Percentiles rank a stretch among this genome's conserved stretches.
These are phyloP conservation scores for Cladosporium sp. DNA, from an alignment of 2,329 filamentous ascomycete genomes.

Conservation along the genomic window DNA sequence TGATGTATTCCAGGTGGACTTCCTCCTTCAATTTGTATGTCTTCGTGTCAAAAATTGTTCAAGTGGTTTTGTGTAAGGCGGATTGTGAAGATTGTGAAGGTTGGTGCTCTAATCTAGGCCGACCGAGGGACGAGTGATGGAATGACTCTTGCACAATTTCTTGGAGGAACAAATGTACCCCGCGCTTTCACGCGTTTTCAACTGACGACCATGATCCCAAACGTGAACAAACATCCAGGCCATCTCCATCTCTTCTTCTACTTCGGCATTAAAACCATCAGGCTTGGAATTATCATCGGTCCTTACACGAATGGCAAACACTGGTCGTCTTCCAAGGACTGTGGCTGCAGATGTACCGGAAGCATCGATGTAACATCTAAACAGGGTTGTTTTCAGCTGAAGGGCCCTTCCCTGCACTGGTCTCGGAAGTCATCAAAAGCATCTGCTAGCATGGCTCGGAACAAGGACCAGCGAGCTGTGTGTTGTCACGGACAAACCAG, in stretches of 20 bases:
- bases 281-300: not conserved
- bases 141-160: slow-evolving; percentile 8
- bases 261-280: not conserved
- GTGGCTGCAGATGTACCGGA: not conserved
- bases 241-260: not conserved
- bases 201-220: not conserved
- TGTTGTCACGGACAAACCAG: not conserved
- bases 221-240: not conserved
- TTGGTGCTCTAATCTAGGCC: not conserved
- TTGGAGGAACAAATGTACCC: not conserved
- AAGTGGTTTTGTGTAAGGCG: not conserved
- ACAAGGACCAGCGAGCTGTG: not conserved
- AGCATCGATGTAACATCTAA: not conserved
- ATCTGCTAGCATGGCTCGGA: not conserved
- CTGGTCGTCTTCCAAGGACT: not conserved
- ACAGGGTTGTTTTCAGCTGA: not conserved
- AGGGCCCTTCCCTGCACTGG: not conserved
- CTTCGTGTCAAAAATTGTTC: not conserved
- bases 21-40: not conserved
- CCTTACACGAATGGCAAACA: not conserved
- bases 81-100: not conserved
- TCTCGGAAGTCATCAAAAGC: not conserved
- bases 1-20: not conserved
- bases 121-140: not conserved
- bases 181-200: not conserved